Percentiles rank a stretch among this genome's conserved stretches.
Conservation (phyloP, 805 yeast species). For the Wickerhamiella australiensis region DNA sequence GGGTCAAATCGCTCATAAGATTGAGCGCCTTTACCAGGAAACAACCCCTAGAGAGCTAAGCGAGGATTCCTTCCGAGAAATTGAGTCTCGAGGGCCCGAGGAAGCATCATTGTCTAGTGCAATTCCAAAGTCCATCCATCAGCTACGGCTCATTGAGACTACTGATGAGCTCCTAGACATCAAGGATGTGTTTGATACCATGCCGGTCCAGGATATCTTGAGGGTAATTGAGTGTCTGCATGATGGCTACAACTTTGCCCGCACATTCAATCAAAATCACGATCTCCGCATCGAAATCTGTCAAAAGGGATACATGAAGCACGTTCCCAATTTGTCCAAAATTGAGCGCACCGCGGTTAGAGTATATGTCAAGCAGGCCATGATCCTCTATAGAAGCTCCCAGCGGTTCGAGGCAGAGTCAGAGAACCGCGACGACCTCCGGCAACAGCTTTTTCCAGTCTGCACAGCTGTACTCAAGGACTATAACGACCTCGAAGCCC, state of each 20-base stretch:
- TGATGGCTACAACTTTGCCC: slow-evolving; percentile 68
- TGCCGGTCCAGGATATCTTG: slow-evolving; percentile 56
- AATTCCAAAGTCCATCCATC: slow-evolving; percentile 86
- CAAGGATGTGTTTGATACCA: slow-evolving; percentile 44
- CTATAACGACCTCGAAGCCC: slow-evolving; percentile 52
- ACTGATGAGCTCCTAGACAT: slow-evolving; percentile 66
- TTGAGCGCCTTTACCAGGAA: slow-evolving; percentile 56
- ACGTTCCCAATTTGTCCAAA: slow-evolving; percentile 78
- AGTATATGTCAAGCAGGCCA: slow-evolving; percentile 67
- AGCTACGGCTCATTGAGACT: slow-evolving; percentile 76
- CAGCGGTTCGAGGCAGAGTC: slow-evolving; percentile 35
- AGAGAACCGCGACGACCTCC: slow-evolving; percentile 39
- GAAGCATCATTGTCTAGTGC: slow-evolving; percentile 45
- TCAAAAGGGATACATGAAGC: slow-evolving; percentile 85
- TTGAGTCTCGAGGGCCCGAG: slow-evolving; percentile 16
- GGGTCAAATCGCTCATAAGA: slow-evolving; percentile 53
- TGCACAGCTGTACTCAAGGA: slow-evolving; percentile 60
- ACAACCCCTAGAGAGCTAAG: slow-evolving; percentile 84
- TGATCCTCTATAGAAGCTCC: slow-evolving; percentile 62
- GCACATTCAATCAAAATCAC: slow-evolving; percentile 77
- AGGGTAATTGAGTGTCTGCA: slow-evolving; percentile 49
- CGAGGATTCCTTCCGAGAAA: slow-evolving; percentile 17
- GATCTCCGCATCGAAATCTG: slow-evolving; percentile 78
- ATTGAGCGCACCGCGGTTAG: slow-evolving; percentile 90
- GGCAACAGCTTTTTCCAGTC: slow-evolving; percentile 48